Percentiles rank a stretch among this genome's conserved stretches.
Conservation (phyloP, 768 basidiomycete genomes). For the Auricularia sp. region DNA sequence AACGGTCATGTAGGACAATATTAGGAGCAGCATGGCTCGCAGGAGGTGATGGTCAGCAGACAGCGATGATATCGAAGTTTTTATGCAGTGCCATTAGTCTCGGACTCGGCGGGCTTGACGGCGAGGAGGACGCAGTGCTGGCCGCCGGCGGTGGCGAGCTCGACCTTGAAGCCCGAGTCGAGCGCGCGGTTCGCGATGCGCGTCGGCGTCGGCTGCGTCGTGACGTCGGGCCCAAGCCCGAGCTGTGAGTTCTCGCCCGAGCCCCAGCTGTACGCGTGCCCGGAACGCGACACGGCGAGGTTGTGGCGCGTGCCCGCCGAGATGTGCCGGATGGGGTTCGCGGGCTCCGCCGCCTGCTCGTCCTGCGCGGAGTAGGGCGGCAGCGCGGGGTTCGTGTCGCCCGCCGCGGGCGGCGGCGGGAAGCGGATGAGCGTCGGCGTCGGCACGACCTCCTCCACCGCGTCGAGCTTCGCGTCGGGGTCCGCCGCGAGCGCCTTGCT, state of each 20-base stretch:
- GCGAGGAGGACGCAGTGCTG: constrained; percentile 14
- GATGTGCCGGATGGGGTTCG: constrained; percentile 9
- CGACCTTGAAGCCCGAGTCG: constrained; percentile 9
- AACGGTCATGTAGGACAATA: too few relatives aligned
- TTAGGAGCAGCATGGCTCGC: too few relatives aligned
- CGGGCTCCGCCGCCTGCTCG: background rate
- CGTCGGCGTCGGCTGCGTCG: constrained; percentile 6
- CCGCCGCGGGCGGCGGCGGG: constrained; percentile 9
- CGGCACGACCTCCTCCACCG: constrained; percentile 6
- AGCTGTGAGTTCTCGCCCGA: constrained; percentile 9
- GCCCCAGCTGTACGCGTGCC: constrained; percentile 12
- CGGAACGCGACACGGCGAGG: constrained; percentile 10
- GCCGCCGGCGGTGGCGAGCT: constrained; percentile 9
- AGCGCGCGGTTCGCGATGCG: constrained; percentile 8
- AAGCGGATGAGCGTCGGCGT: constrained; percentile 10
- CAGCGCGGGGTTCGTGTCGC: constrained; percentile 4
- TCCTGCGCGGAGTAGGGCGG: constrained; percentile 1
- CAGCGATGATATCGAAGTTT: too few relatives aligned
- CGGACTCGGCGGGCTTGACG: background rate
- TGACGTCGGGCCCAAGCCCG: constrained; percentile 9
- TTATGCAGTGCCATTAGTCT: too few relatives aligned
- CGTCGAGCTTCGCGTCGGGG: background rate
- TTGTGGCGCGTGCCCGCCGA: constrained; percentile 13
- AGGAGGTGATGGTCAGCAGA: too few relatives aligned
- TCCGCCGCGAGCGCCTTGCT: constrained; percentile 1